These are phyloP conservation scores for Aspergillus aculeatus DNA, from an alignment of 2,329 filamentous ascomycete species.

Conservation along the genomic window DNA sequence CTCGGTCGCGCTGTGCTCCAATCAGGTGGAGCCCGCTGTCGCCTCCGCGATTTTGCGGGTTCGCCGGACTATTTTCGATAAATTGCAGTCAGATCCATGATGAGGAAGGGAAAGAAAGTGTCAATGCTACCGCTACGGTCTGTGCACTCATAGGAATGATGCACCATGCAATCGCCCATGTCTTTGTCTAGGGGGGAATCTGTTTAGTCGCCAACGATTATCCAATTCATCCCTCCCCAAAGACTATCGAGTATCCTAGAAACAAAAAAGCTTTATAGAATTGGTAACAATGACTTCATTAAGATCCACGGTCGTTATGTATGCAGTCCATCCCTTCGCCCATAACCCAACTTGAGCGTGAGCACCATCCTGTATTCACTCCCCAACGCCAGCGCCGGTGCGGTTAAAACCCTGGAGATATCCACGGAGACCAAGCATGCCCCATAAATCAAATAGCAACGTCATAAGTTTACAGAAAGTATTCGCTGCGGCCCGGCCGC, in stretches of 20 bases:
- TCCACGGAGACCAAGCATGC: constrained; percentile 3
- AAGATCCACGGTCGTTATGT: constrained; percentile 38
- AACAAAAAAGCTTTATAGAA: neutral
- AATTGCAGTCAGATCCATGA: too few species aligned
- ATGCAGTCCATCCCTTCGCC: constrained; percentile 27
- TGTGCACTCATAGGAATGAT: too few species aligned
- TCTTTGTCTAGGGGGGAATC: too few species aligned
- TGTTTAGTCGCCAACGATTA: neutral
- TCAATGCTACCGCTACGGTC: too few species aligned
- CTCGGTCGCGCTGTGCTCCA: neutral
- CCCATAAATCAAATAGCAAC: constrained; percentile 9
- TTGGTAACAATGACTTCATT: constrained; percentile 26
- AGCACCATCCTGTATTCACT: constrained; percentile 17
- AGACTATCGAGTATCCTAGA: neutral
- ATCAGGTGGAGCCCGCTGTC: too few species aligned
- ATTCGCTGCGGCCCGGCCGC: constrained; percentile 49
- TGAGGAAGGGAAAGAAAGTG: too few species aligned
- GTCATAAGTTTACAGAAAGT: constrained; percentile 44
- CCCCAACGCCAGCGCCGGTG: constrained; percentile 38
- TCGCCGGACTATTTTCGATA: too few species aligned
- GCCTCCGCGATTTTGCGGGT: too few species aligned
- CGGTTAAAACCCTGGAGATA: constrained; percentile 20
- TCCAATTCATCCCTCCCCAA: neutral
- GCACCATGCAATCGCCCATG: too few species aligned
- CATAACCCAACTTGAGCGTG: constrained; percentile 14